A percentile compares a stretch with the other conserved stretches of the same genome.
These are phyloP conservation scores for Pythium insidiosum DNA, from an alignment of 352 stramenopile genomes.

Conservation along the genomic window DNA sequence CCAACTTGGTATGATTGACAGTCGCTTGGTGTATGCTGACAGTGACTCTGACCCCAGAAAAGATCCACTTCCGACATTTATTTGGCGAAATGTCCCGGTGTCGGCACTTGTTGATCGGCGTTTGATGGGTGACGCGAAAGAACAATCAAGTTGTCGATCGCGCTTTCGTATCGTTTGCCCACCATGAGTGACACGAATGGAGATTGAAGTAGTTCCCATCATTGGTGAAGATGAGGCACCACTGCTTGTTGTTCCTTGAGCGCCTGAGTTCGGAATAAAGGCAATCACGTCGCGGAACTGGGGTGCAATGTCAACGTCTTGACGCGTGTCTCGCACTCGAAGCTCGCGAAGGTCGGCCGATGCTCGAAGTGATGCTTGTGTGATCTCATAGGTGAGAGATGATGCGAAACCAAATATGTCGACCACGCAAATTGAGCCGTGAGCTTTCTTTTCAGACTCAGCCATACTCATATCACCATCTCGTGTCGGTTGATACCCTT, in stretches of 20 bases:
- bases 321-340: constrained; percentile 60
- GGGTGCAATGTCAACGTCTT: constrained; percentile 38
- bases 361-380: constrained; percentile 30
- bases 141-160: constrained; percentile 13
- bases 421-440: constrained; percentile 66
- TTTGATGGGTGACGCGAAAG: constrained; percentile 11
- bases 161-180: constrained; percentile 10
- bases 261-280: constrained; percentile 28
- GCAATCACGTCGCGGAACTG: constrained; percentile 71
- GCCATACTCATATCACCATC: constrained; percentile 74
- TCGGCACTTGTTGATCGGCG: too few relatives aligned
- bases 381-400: constrained; percentile 44
- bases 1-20: too few relatives aligned
- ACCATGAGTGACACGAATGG: constrained; percentile 40
- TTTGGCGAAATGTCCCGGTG: too few relatives aligned
- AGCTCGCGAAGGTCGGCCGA: constrained; percentile 49
- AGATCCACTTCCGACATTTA: too few relatives aligned
- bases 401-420: constrained; percentile 37
- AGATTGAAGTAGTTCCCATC: constrained; percentile 37
- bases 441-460: constrained; percentile 46
- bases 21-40: too few relatives aligned
- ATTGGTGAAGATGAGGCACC: too few relatives aligned
- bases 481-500: constrained; percentile 71
- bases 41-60: too few relatives aligned
- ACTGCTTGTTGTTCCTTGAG: too few relatives aligned